phyloP scores from a whole-genome alignment of 2,329 filamentous ascomycete genomes.

The Exserohilum rostratum region DNA sequence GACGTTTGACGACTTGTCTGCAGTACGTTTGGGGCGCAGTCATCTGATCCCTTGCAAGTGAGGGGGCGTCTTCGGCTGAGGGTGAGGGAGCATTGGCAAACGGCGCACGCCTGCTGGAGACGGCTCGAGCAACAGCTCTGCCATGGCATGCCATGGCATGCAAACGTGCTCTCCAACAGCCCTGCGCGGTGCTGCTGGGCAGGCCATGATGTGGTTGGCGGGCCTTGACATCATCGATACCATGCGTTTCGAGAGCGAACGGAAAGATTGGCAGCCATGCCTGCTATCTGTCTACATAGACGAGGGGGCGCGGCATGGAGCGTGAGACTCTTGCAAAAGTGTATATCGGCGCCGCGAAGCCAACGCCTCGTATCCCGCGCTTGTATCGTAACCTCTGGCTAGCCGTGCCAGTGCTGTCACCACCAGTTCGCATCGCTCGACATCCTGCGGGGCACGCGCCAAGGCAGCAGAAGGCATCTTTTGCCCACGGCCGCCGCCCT shows the following conservation, averaged over 20 bases:
- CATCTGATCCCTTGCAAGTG: constrained; percentile 1
- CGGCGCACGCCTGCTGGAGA: not conserved
- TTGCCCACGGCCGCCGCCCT: constrained; percentile 1
- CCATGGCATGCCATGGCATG: constrained; percentile 1
- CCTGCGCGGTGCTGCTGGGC: too few relatives aligned
- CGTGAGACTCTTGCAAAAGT: too few relatives aligned
- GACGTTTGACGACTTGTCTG: constrained; percentile 24
- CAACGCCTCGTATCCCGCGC: too few relatives aligned
- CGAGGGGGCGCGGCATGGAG: too few relatives aligned
- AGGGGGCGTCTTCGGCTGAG: not conserved
- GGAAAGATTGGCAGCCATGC: constrained; percentile 13
- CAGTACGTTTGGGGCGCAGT: constrained; percentile 25
- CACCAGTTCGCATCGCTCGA: constrained; percentile 15
- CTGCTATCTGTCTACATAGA: too few relatives aligned
- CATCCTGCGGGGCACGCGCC: constrained; percentile 27
- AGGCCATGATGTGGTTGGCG: not conserved
- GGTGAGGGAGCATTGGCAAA: constrained; percentile 1
- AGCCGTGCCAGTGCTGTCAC: not conserved
- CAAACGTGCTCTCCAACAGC: too few relatives aligned
- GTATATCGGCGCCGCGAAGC: too few relatives aligned
- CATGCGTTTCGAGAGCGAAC: constrained; percentile 4
- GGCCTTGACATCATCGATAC: constrained; percentile 31
- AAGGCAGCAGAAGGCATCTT: constrained; percentile 21
- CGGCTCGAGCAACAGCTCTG: constrained; percentile 6
- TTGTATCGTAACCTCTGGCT: not conserved